These are phyloP conservation scores for Aspergillus pseudoterreus DNA, from an alignment of 2,329 filamentous ascomycete species.

Conservation along the genomic window DNA sequence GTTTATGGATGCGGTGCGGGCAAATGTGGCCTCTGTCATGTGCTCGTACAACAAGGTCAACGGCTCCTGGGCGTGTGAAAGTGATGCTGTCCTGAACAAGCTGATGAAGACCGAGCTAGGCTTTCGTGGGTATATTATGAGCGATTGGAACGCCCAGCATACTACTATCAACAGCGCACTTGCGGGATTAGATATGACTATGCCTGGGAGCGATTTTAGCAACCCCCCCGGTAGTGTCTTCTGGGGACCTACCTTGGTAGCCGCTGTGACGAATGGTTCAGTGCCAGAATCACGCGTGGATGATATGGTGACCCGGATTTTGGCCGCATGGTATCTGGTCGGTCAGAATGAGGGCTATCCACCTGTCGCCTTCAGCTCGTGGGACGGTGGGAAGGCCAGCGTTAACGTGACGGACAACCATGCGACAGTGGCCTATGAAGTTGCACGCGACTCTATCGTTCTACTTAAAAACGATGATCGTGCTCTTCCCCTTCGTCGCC, in stretches of 20 bases:
- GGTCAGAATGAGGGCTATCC: not conserved
- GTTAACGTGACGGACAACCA: no score
- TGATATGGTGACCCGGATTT: constrained; percentile 12
- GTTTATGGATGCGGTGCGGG: constrained; percentile 11
- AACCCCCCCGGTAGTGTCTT: not conserved
- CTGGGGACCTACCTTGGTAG: not conserved
- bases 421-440: no score
- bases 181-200: constrained; percentile 24
- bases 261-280: constrained; percentile 10
- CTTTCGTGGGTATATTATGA: constrained; percentile 13
- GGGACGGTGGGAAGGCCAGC: no score
- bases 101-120: constrained; percentile 12
- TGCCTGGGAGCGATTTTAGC: constrained; percentile 12
- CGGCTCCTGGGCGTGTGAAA: constrained; percentile 6
- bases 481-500: no score
- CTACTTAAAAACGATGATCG: no score
- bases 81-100: constrained; percentile 8
- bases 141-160: constrained; percentile 41
- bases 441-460: no score
- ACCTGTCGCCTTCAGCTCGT: no score
- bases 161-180: constrained; percentile 30
- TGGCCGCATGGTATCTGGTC: constrained; percentile 9
- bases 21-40: constrained; percentile 13
- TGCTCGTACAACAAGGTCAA: constrained; percentile 13
- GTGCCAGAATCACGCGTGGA: constrained; percentile 5